These are phyloP conservation scores for Penicillium samsonianum DNA, from an alignment of 495 filamentous ascomycete genomes.

Conservation along the genomic window DNA sequence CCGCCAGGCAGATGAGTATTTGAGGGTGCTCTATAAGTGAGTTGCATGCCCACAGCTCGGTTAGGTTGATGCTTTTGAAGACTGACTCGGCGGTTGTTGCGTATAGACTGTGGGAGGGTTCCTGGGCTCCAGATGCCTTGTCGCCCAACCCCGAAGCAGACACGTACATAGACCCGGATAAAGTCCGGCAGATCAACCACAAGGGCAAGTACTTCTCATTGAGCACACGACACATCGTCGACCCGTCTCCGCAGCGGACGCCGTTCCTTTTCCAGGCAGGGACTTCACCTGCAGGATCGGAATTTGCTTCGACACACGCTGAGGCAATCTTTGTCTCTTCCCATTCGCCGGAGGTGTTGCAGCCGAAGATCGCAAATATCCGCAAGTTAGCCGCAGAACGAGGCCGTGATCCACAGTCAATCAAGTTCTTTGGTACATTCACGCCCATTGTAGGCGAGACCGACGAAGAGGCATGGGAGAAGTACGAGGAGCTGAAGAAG, in stretches of 20 bases:
- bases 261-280: slow-evolving; percentile 68
- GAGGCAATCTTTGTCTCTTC: slow-evolving; percentile 65
- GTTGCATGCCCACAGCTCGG: not conserved
- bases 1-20: slow-evolving; percentile 60
- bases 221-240: slow-evolving; percentile 53
- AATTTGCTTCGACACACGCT: slow-evolving; percentile 61
- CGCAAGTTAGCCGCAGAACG: slow-evolving; percentile 49
- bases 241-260: slow-evolving; percentile 63
- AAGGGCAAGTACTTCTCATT: slow-evolving; percentile 59
- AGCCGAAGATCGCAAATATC: slow-evolving; percentile 56
- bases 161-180: slow-evolving; percentile 54
- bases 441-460: slow-evolving; percentile 58
- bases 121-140: slow-evolving; percentile 59
- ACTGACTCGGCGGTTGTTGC: not conserved
- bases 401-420: slow-evolving; percentile 54
- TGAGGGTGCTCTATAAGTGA: slow-evolving; percentile 57
- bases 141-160: slow-evolving; percentile 49
- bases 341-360: slow-evolving; percentile 51
- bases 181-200: slow-evolving; percentile 61
- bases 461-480: slow-evolving; percentile 56
- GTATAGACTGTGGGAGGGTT: slow-evolving; percentile 59
- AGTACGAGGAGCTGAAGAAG: slow-evolving; percentile 52
- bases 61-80: too few species aligned
- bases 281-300: slow-evolving; percentile 56
- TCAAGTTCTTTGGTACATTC: slow-evolving; percentile 63